Evolutionary conservation across 139 green algal species (phyloP).

Genomic region (Mesotaenium endlicherianum): DNA sequence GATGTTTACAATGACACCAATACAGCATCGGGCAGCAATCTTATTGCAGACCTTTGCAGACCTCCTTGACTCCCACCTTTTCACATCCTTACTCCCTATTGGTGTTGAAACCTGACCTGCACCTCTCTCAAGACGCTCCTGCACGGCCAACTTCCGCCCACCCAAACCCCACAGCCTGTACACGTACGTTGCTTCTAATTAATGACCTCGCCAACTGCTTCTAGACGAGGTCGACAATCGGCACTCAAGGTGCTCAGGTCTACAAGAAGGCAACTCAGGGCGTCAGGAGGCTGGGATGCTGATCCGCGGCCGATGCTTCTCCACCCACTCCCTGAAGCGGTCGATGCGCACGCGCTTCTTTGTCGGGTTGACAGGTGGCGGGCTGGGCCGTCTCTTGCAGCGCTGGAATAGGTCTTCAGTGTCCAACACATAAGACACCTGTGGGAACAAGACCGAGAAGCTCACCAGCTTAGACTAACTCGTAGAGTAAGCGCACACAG

Average conservation of each 20-base stretch:
- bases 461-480: too few relatives aligned
- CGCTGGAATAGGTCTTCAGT: conserved; percentile 86
- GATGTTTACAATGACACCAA: too few relatives aligned
- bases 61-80: too few relatives aligned
- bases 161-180: background rate
- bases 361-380: background rate
- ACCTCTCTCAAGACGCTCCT: too few relatives aligned
- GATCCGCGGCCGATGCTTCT: background rate
- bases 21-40: too few relatives aligned
- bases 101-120: too few relatives aligned
- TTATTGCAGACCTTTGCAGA: too few relatives aligned
- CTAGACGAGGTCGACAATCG: background rate
- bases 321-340: conserved; percentile 4
- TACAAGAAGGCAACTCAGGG: too few relatives aligned
- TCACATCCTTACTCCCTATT: too few relatives aligned
- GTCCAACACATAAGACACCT: conserved; percentile 88
- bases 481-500: too few relatives aligned
- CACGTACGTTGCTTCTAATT: background rate
- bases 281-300: background rate
- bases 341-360: background rate
- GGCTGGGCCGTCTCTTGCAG: conserved; percentile 23
- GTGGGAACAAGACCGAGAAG: conserved; percentile 53
- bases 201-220: background rate
- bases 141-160: background rate
- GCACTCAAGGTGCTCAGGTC: background rate